Conservation (phyloP, 177 flowering plant genomes). For the Vitis hybrid region DNA sequence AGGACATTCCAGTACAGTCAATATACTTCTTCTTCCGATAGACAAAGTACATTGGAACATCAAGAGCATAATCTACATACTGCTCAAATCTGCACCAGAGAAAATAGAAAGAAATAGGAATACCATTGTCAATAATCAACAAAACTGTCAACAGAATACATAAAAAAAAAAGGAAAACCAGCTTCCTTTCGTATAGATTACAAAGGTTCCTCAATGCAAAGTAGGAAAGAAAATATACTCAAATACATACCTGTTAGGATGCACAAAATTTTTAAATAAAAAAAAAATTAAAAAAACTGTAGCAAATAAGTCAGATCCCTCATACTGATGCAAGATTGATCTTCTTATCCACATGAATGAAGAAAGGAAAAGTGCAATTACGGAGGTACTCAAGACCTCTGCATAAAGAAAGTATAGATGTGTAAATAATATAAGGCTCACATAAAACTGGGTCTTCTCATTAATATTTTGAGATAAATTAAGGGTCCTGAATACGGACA, state of each 20-base stretch:
- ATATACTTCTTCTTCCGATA: slow-evolving; percentile 92
- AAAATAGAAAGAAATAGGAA: slow-evolving; percentile 1
- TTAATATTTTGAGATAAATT: too few relatives aligned
- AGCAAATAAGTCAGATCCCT: too few relatives aligned
- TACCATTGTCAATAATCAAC: background rate
- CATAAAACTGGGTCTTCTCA: too few relatives aligned
- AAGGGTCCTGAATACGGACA: too few relatives aligned
- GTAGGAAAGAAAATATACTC: background rate
- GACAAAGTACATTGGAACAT: slow-evolving; percentile 98
- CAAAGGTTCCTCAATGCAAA: too few relatives aligned
- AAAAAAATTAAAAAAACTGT: background rate
- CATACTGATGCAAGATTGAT: too few relatives aligned
- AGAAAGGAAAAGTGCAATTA: too few relatives aligned
- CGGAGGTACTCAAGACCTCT: too few relatives aligned
- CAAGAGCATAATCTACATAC: slow-evolving; percentile 96
- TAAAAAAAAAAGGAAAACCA: background rate
- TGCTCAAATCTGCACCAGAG: slow-evolving; percentile 78
- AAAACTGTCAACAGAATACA: background rate
- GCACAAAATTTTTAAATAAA: background rate
- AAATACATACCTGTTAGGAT: background rate
- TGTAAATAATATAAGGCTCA: too few relatives aligned
- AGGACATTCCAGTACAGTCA: slow-evolving; percentile 90
- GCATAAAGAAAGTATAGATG: too few relatives aligned
- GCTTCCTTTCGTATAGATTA: too few relatives aligned
- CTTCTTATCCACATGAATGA: too few relatives aligned